A percentile compares a stretch with the other conserved stretches of the same genome.
These are phyloP conservation scores for Erodium maritimum DNA, from an alignment of 345 rosid genomes.

Conservation along the genomic window DNA sequence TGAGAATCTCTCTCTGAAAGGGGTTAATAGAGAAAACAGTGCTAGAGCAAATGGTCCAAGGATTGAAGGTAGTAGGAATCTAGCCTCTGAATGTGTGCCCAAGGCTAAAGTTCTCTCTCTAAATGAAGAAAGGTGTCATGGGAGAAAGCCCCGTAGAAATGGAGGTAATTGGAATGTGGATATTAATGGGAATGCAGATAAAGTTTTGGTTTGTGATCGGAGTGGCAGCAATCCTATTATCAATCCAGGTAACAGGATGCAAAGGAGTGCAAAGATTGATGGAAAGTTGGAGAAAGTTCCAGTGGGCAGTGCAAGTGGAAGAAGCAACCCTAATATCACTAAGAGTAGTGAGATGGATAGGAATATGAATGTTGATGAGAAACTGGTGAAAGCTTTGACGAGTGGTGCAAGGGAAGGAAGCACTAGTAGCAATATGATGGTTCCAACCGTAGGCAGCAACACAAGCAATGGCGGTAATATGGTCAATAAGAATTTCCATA, in stretches of 20 bases:
- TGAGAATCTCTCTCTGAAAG: not conserved
- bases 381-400: not conserved
- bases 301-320: not conserved
- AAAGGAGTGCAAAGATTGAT: not conserved
- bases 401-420: not conserved
- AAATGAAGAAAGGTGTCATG: not conserved
- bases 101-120: too few species aligned
- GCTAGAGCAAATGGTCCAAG: not conserved
- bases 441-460: too few species aligned
- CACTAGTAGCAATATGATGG: not conserved
- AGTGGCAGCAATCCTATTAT: too few species aligned
- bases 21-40: not conserved
- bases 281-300: not conserved
- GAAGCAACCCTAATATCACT: not conserved
- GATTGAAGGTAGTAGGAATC: not conserved
- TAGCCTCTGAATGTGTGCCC: not conserved
- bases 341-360: not conserved
- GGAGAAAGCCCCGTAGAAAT: not conserved
- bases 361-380: not conserved
- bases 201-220: too few species aligned
- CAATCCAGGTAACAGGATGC: too few species aligned
- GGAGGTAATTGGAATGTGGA: not conserved
- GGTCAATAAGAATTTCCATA: too few species aligned
- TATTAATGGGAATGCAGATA: too few species aligned
- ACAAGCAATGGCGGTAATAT: too few species aligned